Conservation (phyloP, 345 rosid genomes). For the Carallia brachiata region DNA sequence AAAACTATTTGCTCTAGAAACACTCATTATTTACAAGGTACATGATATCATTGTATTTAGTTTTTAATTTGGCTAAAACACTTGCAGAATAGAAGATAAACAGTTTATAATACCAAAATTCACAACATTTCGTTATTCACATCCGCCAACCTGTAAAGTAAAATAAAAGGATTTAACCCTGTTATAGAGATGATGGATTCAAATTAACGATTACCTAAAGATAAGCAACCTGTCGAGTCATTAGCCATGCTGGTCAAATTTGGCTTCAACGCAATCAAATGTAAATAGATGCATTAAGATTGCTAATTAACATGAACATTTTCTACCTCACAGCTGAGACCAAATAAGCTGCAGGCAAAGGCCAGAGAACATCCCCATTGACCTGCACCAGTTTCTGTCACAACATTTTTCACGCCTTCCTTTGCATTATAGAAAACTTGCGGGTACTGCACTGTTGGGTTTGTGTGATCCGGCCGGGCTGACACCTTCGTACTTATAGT, state of each 20-base stretch:
- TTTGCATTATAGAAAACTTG: conserved; percentile 80
- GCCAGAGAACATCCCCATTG: conserved; percentile 96
- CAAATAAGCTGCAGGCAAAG: conserved; percentile 85
- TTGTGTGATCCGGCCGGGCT: conserved; percentile 99
- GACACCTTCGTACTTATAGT: conserved; percentile 89
- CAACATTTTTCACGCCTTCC: conserved; percentile 73
- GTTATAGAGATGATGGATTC: background rate
- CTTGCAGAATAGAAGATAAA: background rate
- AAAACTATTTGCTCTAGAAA: background rate
- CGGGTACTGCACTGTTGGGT: conserved; percentile 87
- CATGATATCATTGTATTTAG: background rate
- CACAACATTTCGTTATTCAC: background rate
- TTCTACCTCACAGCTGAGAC: conserved; percentile 71
- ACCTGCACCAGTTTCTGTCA: conserved; percentile 96
- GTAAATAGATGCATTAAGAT: background rate
- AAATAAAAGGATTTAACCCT: background rate
- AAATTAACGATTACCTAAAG: background rate
- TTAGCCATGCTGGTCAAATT: background rate
- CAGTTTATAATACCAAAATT: too few relatives aligned
- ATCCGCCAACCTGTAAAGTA: background rate
- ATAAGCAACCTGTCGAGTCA: background rate
- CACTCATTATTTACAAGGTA: background rate
- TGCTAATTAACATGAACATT: background rate
- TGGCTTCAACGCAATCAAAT: background rate
- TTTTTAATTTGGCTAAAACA: background rate